phyloP scores from a whole-genome alignment of 139 green algal genomes.

The Tetradesmus lagerheimii region DNA sequence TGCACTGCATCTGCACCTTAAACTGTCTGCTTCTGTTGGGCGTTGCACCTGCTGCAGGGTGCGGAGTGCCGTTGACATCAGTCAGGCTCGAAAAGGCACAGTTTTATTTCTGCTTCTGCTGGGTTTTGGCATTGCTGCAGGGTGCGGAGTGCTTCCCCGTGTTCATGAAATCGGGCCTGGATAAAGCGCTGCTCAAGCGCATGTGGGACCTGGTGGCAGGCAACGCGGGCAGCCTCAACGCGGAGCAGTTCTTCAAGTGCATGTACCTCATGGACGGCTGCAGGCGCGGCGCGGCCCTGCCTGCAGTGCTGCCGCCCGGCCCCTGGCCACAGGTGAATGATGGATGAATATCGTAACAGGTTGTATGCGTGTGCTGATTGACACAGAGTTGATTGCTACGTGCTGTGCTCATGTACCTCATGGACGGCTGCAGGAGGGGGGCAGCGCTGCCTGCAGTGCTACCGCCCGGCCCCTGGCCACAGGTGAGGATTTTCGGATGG shows the following conservation, averaged over 20 bases:
- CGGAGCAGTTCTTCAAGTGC: slow-evolving; percentile 77
- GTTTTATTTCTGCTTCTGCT: background rate
- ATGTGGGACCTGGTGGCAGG: slow-evolving; percentile 76
- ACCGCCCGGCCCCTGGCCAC: slow-evolving; percentile 54
- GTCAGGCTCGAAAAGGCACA: no score
- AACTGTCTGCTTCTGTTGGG: background rate
- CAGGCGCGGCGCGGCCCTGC: slow-evolving; percentile 53
- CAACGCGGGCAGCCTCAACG: slow-evolving; percentile 64
- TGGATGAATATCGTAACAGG: background rate
- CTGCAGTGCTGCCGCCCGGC: slow-evolving; percentile 50
- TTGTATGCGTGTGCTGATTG: background rate
- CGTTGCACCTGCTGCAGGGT: background rate
- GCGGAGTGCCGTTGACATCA: no score
- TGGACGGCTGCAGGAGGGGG: slow-evolving; percentile 62
- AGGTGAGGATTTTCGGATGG: slow-evolving; percentile 44
- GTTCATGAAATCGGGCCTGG: slow-evolving; percentile 87
- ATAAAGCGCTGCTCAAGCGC: slow-evolving; percentile 71
- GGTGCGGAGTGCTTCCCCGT: slow-evolving; percentile 83
- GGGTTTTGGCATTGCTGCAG: no score
- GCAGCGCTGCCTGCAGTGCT: slow-evolving; percentile 40
- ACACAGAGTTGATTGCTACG: background rate
- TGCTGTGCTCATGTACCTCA: slow-evolving; percentile 27
- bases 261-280: slow-evolving; percentile 87
- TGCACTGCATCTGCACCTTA: background rate
- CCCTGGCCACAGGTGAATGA: slow-evolving; percentile 57